Conservation (phyloP, 441 rosid species). For the Viola pubescens region DNA sequence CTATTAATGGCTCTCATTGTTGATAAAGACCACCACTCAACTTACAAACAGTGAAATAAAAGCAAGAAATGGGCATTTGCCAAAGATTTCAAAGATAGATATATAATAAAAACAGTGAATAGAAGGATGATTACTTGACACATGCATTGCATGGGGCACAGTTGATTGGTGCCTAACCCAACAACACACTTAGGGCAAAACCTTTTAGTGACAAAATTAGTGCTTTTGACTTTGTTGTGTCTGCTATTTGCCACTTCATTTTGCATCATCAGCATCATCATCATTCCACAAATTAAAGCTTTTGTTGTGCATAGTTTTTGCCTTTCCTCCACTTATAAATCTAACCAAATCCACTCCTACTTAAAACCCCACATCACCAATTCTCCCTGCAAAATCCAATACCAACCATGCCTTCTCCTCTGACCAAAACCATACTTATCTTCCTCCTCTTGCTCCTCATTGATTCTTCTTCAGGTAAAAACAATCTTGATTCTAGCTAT, state of each 20-base stretch:
- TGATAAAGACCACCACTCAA: neutral
- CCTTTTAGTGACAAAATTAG: neutral
- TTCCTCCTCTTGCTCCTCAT: slow-evolving; percentile 16
- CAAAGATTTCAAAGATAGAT: no score
- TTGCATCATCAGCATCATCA: neutral
- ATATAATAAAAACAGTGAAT: no score
- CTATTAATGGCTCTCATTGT: slow-evolving; percentile 1
- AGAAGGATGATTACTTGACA: no score
- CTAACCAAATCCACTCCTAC: neutral
- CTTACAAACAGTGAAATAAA: neutral
- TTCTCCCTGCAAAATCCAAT: neutral
- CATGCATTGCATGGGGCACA: no score
- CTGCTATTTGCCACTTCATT: slow-evolving; percentile 22
- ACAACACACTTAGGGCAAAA: neutral
- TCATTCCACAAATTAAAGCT: slow-evolving; percentile 18
- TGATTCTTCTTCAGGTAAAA: slow-evolving; percentile 21
- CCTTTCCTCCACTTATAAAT: slow-evolving; percentile 18
- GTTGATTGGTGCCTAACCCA: no score
- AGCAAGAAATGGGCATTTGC: neutral
- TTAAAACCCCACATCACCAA: neutral
- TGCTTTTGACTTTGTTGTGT: slow-evolving; percentile 16
- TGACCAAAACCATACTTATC: slow-evolving; percentile 14
- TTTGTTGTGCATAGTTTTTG: slow-evolving; percentile 17
- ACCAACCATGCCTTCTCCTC: neutral
- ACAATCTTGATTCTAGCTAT: neutral